Evolutionary conservation across 2,329 filamentous ascomycete species (phyloP).

Genomic region (Dothideomycetes sp.): DNA sequence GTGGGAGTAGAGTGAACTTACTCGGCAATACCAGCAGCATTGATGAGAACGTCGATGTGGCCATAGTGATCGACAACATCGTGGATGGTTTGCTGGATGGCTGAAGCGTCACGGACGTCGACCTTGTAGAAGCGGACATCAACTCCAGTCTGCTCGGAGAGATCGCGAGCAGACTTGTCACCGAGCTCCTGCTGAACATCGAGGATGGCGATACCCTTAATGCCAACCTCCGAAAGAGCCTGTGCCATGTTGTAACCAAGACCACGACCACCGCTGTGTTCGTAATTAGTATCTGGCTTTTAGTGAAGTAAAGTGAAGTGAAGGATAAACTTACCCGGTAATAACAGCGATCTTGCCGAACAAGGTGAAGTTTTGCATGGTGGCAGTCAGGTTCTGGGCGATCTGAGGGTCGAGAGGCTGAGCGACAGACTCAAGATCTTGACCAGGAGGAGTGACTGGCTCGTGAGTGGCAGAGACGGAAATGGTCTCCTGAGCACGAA

Average conservation of each 20-base stretch:
- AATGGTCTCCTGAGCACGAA: slow-evolving; percentile 24
- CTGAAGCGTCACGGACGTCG: slow-evolving; percentile 62
- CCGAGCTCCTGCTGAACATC: slow-evolving; percentile 69
- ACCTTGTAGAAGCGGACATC: slow-evolving; percentile 71
- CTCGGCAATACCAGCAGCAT: slow-evolving; percentile 72
- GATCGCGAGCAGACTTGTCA: slow-evolving; percentile 58
- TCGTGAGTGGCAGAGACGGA: slow-evolving; percentile 19
- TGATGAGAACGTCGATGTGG: slow-evolving; percentile 65
- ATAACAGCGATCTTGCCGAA: slow-evolving; percentile 63
- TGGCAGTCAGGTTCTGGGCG: slow-evolving; percentile 48
- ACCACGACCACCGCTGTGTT: slow-evolving; percentile 58
- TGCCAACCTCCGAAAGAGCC: slow-evolving; percentile 66
- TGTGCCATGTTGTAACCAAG: slow-evolving; percentile 73
- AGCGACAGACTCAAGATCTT: slow-evolving; percentile 25
- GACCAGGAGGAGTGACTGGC: slow-evolving; percentile 26
- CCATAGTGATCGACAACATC: slow-evolving; percentile 59
- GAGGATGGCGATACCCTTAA: slow-evolving; percentile 64
- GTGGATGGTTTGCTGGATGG: slow-evolving; percentile 60
- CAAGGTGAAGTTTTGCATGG: slow-evolving; percentile 60
- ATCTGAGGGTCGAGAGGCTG: slow-evolving; percentile 29
- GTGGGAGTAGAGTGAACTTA: slow-evolving; percentile 27
- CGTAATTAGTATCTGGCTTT: slow-evolving; percentile 25
- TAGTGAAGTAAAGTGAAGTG: slow-evolving; percentile 3
- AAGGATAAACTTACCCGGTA: slow-evolving; percentile 49
- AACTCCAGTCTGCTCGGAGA: slow-evolving; percentile 63